A percentile compares a stretch with the other conserved stretches of the same genome.
These are phyloP conservation scores for Fusarium transvaalense DNA, from an alignment of 2,329 filamentous ascomycete species.

Conservation along the genomic window DNA sequence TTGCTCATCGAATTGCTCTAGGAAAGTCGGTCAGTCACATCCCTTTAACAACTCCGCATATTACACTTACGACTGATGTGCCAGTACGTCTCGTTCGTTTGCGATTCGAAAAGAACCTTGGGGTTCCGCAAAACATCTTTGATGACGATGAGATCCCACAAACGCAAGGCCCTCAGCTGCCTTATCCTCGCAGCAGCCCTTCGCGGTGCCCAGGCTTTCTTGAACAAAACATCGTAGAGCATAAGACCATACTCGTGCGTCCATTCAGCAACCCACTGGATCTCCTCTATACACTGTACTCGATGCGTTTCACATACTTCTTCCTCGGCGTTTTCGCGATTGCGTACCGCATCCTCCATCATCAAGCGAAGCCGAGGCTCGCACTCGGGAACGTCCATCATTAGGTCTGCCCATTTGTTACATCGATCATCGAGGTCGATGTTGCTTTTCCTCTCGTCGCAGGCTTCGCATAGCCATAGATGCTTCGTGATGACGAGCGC, in stretches of 20 bases:
- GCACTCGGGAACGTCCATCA: not conserved
- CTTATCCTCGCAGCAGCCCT: slow-evolving; percentile 24
- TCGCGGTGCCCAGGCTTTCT: not conserved
- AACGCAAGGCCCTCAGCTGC: slow-evolving; percentile 29
- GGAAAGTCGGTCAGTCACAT: slow-evolving; percentile 13
- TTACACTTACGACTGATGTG: slow-evolving; percentile 12
- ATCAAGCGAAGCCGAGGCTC: not conserved
- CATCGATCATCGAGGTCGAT: slow-evolving; percentile 20
- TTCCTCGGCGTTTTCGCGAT: slow-evolving; percentile 17
- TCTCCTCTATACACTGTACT: slow-evolving; percentile 41
- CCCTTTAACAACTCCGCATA: not conserved
- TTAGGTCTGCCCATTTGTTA: slow-evolving; percentile 19
- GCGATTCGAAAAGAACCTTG: slow-evolving; percentile 28
- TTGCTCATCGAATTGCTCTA: slow-evolving; percentile 13
- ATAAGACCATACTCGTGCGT: slow-evolving; percentile 46
- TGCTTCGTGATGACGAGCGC: slow-evolving; percentile 42
- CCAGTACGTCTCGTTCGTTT: slow-evolving; percentile 29
- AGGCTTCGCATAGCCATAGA: slow-evolving; percentile 50
- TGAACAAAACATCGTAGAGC: slow-evolving; percentile 37
- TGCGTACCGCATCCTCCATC: slow-evolving; percentile 16
- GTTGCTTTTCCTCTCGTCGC: slow-evolving; percentile 23
- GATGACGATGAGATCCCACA: slow-evolving; percentile 45
- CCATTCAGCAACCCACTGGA: slow-evolving; percentile 48
- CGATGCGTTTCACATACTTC: slow-evolving; percentile 3
- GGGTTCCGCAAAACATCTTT: slow-evolving; percentile 34